Base-by-base conservation (phyloP, 768 basidiomycete species). In the Hericium coralloides region DNA sequence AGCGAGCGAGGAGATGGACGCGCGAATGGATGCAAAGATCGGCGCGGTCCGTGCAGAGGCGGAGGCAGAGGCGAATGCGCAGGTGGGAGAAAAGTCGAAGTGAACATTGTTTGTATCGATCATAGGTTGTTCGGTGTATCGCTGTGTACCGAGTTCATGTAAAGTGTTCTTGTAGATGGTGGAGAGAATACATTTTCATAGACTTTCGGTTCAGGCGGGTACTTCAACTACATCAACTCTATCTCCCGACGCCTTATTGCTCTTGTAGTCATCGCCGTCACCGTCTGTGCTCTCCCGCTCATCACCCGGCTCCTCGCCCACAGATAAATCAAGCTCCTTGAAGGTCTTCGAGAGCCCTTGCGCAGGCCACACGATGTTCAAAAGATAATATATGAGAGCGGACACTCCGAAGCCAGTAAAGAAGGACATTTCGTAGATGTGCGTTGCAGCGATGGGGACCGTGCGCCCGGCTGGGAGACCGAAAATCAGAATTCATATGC, bases 341-440 rank as follows among this genome's bases (percentile, higher is more conserved):
- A 86, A 87, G 41, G 60, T 68, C 26, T 67, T 59, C 31, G 71
- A 71, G 47, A 71, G 67, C 20, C 83, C 85, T 10, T 73, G 74
- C 2, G 81, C 78, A 2, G 89, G 87, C 70, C 79, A 88, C 20
- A 77, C n/a, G 54, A 69, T 63, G 70, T 83, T 87, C 48, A 85
- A 74, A 43, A 69, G 26, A 64, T 73, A 79, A 69, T 92, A 93
- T 47, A 86, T 66, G 58, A 87, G 51, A 9, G 79, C 74, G 2
- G 89, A 87, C 45, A 84, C 78, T 31, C 80, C 82, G 61, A 90
- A 87, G 26, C 90, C 90, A n/a, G 86, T 86, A 71, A 92, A 87
- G 78, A 91, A 93, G 12, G 87, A 83, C 74, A 91, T 77, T 53
- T 84, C 72, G 69, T 87, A 89, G 61, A 89, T 79, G 55, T 81